phyloP scores from a whole-genome alignment of 2,329 filamentous ascomycete species.

The Thielaviopsis musarum region DNA sequence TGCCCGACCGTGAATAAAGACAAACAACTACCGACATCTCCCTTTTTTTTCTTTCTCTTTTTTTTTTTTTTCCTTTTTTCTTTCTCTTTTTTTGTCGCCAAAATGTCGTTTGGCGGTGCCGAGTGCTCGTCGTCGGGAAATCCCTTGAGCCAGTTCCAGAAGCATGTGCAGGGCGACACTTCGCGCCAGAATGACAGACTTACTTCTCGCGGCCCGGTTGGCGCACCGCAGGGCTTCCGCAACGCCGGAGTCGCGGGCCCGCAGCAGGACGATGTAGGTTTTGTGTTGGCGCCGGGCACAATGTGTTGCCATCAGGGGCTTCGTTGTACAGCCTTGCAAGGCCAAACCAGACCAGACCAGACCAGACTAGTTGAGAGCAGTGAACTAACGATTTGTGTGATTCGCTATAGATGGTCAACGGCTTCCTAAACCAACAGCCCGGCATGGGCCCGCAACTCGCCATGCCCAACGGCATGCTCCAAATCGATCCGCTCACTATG shows the following conservation, averaged over 20 bases:
- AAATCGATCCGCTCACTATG: conserved; percentile 30
- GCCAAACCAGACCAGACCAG: background rate
- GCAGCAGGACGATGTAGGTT: conserved; percentile 49
- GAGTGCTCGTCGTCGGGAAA: conserved; percentile 96
- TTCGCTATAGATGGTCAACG: conserved; percentile 63
- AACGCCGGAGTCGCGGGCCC: conserved; percentile 50
- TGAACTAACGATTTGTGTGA: conserved; percentile 4
- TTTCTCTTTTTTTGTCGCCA: conserved; percentile 9
- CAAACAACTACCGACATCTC: background rate
- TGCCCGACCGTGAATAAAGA: background rate
- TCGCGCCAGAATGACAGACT: conserved; percentile 83
- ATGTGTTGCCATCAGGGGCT: background rate
- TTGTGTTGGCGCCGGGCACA: background rate
- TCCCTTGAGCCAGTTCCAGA: conserved; percentile 91
- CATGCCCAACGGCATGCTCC: conserved; percentile 31
- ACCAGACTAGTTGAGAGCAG: background rate
- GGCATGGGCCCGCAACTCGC: conserved; percentile 37
- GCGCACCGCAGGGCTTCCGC: conserved; percentile 60
- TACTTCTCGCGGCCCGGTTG: conserved; percentile 55
- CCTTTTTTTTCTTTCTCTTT: conserved; percentile 7
- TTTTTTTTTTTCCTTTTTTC: conserved; percentile 8
- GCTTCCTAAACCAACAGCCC: conserved; percentile 72
- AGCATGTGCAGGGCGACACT: conserved; percentile 93
- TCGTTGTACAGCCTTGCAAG: conserved; percentile 13
- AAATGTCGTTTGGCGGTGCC: conserved; percentile 84